Percentiles rank a stretch among this genome's conserved stretches.
These are phyloP conservation scores for Ceratobasidium theobromae DNA, from an alignment of 1,284 basidiomycete species.

Conservation along the genomic window DNA sequence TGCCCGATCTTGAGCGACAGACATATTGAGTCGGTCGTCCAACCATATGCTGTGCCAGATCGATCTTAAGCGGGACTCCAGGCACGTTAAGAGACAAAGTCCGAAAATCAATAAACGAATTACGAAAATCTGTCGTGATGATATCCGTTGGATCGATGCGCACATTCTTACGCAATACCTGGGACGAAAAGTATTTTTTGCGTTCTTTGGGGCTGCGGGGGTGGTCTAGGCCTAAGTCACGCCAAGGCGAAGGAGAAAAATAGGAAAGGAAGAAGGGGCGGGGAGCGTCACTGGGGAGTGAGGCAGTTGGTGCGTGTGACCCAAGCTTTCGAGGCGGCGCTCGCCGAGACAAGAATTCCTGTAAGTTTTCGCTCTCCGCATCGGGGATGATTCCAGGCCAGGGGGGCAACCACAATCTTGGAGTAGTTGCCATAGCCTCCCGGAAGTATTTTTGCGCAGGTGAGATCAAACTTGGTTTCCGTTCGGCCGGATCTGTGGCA, in stretches of 20 bases:
- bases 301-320: neutral
- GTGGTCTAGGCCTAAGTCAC: neutral
- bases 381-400: slow-evolving; percentile 28
- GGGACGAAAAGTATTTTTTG: slow-evolving; percentile 15
- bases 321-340: neutral
- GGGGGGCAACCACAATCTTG: neutral
- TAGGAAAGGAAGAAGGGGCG: neutral
- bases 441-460: slow-evolving; percentile 17
- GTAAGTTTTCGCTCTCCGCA: slow-evolving; percentile 29
- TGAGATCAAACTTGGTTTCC: neutral
- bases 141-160: slow-evolving; percentile 19
- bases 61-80: slow-evolving; percentile 23
- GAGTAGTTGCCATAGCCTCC: neutral
- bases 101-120: slow-evolving; percentile 32
- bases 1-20: slow-evolving; percentile 12
- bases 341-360: neutral
- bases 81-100: slow-evolving; percentile 13
- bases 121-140: slow-evolving; percentile 22
- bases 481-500: neutral
- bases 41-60: slow-evolving; percentile 23
- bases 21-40: slow-evolving; percentile 29
- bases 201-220: neutral
- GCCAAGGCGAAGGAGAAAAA: neutral
- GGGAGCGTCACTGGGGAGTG: neutral
- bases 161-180: neutral